phyloP scores from a whole-genome alignment of 2,329 filamentous ascomycete species.

The Onygenales sp. region DNA sequence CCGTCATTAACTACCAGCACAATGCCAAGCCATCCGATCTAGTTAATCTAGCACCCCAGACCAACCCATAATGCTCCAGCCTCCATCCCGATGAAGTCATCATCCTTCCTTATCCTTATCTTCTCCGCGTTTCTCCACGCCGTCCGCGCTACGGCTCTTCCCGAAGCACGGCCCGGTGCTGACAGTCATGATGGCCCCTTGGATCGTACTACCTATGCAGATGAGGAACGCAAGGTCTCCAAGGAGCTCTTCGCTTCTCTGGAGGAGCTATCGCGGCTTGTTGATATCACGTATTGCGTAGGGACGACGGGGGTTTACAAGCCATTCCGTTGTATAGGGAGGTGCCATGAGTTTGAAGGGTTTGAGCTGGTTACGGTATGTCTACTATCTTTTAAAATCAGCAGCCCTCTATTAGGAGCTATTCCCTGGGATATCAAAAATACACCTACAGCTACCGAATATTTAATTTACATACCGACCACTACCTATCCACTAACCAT shows the following conservation, averaged over 20 bases:
- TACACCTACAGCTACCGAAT: neutral
- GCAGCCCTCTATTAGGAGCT: neutral
- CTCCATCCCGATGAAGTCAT: neutral
- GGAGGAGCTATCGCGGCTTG: conserved; percentile 79
- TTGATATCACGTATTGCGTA: conserved; percentile 92
- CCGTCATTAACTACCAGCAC: too few relatives aligned
- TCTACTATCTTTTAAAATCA: neutral
- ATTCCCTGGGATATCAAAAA: neutral
- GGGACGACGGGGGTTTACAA: conserved; percentile 70
- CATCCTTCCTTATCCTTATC: neutral
- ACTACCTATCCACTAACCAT: neutral
- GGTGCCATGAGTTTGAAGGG: conserved; percentile 71
- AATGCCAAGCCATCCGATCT: too few relatives aligned
- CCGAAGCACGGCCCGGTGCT: neutral
- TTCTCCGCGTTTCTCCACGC: neutral
- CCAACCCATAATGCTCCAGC: too few relatives aligned
- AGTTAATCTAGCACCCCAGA: too few relatives aligned
- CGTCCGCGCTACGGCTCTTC: neutral
- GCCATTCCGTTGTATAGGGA: conserved; percentile 77
- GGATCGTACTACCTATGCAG: neutral
- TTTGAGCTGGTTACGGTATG: conserved; percentile 62
- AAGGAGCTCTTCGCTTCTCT: conserved; percentile 64
- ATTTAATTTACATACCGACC: neutral
- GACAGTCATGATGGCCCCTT: neutral
- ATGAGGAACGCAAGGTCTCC: conserved; percentile 38